Conservation (phyloP, 1,284 basidiomycete genomes). For the Anthracocystis walkeri region DNA sequence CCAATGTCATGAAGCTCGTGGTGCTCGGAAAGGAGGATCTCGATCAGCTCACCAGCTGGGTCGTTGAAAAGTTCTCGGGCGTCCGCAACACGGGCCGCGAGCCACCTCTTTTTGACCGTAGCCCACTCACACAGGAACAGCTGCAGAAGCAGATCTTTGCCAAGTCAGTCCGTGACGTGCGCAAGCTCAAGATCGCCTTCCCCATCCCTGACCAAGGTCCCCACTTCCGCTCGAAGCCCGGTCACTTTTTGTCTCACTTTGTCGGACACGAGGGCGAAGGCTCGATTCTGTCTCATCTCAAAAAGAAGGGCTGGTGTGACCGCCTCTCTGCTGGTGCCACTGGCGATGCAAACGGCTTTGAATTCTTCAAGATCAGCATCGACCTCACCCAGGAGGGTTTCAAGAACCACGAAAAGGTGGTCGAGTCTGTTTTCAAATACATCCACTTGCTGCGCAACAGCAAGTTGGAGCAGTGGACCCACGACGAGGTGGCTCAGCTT, state of each 20-base stretch:
- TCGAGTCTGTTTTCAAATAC: conserved; percentile 85
- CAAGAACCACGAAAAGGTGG: conserved; percentile 83
- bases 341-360: conserved; percentile 79
- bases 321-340: conserved; percentile 81
- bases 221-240: conserved; percentile 83
- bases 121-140: conserved; percentile 73
- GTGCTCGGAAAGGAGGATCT: conserved; percentile 89
- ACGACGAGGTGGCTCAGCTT: conserved; percentile 82
- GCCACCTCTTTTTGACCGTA: conserved; percentile 79
- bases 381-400: conserved; percentile 88
- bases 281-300: conserved; percentile 90
- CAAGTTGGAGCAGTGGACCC: conserved; percentile 79
- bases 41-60: conserved; percentile 80
- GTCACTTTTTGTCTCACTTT: conserved; percentile 83
- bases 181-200: conserved; percentile 84
- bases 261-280: conserved; percentile 97
- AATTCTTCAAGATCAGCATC: conserved; percentile 86
- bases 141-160: conserved; percentile 82
- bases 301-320: conserved; percentile 91
- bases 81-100: conserved; percentile 77
- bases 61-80: conserved; percentile 81
- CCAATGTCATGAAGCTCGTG: conserved; percentile 91
- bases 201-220: conserved; percentile 79
- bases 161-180: conserved; percentile 91
- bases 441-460: conserved; percentile 82